phyloP scores from a whole-genome alignment of 176 grass and related monocot species.

The Triticum aestivum region DNA sequence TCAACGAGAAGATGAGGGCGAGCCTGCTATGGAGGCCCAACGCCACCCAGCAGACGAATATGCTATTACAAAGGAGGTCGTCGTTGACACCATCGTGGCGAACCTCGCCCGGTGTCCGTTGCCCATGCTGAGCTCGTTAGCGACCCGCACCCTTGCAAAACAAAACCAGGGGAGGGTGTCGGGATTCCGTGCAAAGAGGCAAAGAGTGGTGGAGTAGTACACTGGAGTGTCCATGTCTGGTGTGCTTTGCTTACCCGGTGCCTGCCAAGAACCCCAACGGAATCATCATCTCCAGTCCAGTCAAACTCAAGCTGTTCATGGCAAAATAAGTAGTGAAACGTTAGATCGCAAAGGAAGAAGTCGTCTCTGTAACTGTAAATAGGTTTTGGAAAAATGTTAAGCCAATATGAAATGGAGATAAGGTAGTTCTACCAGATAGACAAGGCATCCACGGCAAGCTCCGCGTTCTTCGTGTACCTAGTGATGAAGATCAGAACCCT shows the following conservation, averaged over 20 bases:
- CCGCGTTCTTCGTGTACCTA: slow-evolving; percentile 48
- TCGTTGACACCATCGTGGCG: slow-evolving; percentile 27
- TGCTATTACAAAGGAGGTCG: slow-evolving; percentile 20
- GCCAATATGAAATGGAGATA: no score
- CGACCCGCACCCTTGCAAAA: slow-evolving; percentile 30
- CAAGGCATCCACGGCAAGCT: slow-evolving; percentile 55
- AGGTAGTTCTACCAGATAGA: slow-evolving; percentile 44
- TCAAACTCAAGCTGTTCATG: neutral
- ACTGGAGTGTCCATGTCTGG: neutral
- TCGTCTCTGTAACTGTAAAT: neutral
- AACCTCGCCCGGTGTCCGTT: slow-evolving; percentile 32
- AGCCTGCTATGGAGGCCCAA: slow-evolving; percentile 21
- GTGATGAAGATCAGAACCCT: slow-evolving; percentile 53
- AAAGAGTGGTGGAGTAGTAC: neutral
- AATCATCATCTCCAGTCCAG: slow-evolving; percentile 63
- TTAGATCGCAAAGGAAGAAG: neutral
- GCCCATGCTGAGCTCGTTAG: slow-evolving; percentile 36
- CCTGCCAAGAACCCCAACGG: slow-evolving; percentile 63
- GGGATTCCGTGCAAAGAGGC: neutral
- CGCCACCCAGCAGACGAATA: slow-evolving; percentile 16
- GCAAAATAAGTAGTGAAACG: neutral
- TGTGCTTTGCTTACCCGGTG: slow-evolving; percentile 42
- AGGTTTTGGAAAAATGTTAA: no score
- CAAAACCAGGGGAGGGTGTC: neutral
- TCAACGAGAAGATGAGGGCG: slow-evolving; percentile 20